Conservation (phyloP, 2,329 filamentous ascomycete species). For the Trichoderma harzianum region DNA sequence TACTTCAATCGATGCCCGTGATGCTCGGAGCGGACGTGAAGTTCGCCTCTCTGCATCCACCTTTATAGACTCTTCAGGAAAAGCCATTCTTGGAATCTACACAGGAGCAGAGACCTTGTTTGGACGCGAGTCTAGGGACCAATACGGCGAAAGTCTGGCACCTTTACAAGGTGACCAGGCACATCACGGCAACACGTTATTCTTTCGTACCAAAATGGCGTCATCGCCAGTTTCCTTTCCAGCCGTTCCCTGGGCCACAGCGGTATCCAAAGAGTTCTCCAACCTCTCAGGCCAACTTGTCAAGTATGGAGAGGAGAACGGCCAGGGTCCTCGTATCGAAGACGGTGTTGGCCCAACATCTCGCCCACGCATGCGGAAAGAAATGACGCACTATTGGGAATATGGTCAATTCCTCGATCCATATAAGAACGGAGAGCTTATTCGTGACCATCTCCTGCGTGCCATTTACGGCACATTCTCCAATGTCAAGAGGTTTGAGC, state of each 20-base stretch:
- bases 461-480: slow-evolving; percentile 8
- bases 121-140: background rate
- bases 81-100: background rate
- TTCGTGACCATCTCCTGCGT: background rate
- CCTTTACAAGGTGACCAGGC: background rate
- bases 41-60: background rate
- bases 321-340: background rate
- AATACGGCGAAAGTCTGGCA: slow-evolving; percentile 5
- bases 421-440: background rate
- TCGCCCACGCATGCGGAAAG: background rate
- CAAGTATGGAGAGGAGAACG: slow-evolving; percentile 4
- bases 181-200: slow-evolving; percentile 5
- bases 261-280: background rate
- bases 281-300: background rate
- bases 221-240: background rate
- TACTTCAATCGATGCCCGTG: background rate
- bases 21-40: background rate
- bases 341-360: background rate
- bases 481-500: background rate
- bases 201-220: background rate
- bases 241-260: slow-evolving; percentile 6
- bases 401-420: background rate
- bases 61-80: slow-evolving; percentile 1
- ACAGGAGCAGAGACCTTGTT: background rate
- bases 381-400: background rate